Conservation (phyloP, 208 protist species). For the Leishmania guyanensis region DNA sequence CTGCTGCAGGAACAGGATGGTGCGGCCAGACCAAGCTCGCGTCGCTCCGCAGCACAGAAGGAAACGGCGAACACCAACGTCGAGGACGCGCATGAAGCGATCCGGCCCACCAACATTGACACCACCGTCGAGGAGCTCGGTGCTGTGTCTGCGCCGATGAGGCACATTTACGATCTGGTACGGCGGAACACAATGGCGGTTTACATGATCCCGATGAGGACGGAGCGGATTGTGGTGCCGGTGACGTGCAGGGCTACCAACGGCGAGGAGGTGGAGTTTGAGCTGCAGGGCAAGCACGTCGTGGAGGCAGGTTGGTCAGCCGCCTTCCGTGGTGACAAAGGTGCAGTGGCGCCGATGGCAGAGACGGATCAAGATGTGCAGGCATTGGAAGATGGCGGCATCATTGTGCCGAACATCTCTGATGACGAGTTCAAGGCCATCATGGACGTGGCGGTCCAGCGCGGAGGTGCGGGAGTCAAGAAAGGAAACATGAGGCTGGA, state of each 20-base stretch:
- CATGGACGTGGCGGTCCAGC: constrained; percentile 34
- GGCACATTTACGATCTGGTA: constrained; percentile 84
- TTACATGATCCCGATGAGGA: constrained; percentile 85
- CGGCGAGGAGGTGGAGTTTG: constrained; percentile 53
- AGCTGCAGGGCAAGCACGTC: constrained; percentile 78
- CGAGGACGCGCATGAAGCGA: constrained; percentile 92
- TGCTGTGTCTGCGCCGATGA: constrained; percentile 50
- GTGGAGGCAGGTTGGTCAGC: constrained; percentile 72
- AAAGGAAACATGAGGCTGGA: constrained; percentile 35
- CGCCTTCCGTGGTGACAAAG: constrained; percentile 58
- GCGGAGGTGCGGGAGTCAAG: constrained; percentile 2
- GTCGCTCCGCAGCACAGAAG: constrained; percentile 40
- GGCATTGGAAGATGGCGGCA: constrained; percentile 56
- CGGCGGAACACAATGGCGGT: constrained; percentile 77
- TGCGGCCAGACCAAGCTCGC: neutral
- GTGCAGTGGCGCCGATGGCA: neutral
- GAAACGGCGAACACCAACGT: constrained; percentile 56
- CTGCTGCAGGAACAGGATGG: constrained; percentile 89
- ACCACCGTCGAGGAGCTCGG: constrained; percentile 63
- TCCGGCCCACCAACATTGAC: constrained; percentile 87
- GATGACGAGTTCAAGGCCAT: constrained; percentile 84
- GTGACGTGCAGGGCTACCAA: constrained; percentile 55
- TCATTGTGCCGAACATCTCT: constrained; percentile 66
- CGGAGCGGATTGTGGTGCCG: constrained; percentile 55
- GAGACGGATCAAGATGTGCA: constrained; percentile 50